Conservation (phyloP, 371 early-diverging fungal species). For the Circinella minor region DNA sequence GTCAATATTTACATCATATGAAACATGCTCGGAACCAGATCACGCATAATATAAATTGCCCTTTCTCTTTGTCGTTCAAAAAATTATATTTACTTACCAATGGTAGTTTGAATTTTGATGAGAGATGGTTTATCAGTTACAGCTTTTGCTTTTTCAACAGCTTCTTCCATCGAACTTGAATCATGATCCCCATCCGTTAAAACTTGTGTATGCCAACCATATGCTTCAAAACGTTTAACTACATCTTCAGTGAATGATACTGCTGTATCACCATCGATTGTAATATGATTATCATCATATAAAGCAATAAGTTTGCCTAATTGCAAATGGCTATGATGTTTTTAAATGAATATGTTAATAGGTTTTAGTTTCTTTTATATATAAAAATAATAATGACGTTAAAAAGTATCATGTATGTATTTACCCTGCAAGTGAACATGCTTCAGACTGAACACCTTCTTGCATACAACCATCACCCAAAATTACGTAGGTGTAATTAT, state of each 20-base stretch:
- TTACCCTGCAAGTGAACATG: constrained; percentile 93
- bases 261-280: constrained; percentile 92
- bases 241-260: constrained; percentile 97
- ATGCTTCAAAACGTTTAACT: constrained; percentile 84
- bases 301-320: constrained; percentile 92
- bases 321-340: constrained; percentile 74
- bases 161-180: constrained; percentile 68
- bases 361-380: neutral
- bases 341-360: too few species aligned
- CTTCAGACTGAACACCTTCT: constrained; percentile 98
- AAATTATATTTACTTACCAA: constrained; percentile 60
- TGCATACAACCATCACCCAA: constrained; percentile 99
- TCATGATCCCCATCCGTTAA: constrained; percentile 88
- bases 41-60: too few species aligned
- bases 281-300: constrained; percentile 97
- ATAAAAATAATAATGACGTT: too few species aligned
- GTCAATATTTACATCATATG: too few species aligned
- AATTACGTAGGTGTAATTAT: constrained; percentile 88
- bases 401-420: neutral
- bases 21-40: too few species aligned
- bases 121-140: constrained; percentile 88
- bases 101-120: constrained; percentile 84
- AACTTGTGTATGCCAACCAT: constrained; percentile 93
- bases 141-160: constrained; percentile 79
- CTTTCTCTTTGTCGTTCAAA: neutral